These are phyloP conservation scores for Coemansia sp. DNA, from an alignment of 371 early-diverging fungal species.

Conservation along the genomic window DNA sequence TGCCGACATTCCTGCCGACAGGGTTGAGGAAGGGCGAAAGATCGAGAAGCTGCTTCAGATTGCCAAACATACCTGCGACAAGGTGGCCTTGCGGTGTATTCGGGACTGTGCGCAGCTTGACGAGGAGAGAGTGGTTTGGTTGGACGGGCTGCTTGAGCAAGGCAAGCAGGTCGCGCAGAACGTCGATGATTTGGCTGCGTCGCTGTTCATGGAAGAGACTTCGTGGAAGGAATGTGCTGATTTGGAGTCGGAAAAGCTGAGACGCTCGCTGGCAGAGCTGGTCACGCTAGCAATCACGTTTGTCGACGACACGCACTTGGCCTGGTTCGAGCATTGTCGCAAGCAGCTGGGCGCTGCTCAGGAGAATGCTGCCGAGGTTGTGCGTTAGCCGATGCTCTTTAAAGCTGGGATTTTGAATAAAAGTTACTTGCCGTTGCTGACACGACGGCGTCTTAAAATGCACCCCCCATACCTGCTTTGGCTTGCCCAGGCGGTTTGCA, in stretches of 20 bases:
- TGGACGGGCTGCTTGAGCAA: slow-evolving; percentile 42
- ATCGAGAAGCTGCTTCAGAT: slow-evolving; percentile 24
- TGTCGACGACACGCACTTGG: slow-evolving; percentile 44
- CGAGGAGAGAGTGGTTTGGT: slow-evolving; percentile 40
- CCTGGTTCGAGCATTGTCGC: slow-evolving; percentile 43
- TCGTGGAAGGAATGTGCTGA: slow-evolving; percentile 17
- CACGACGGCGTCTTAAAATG: too few species aligned
- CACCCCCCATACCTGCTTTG: too few species aligned
- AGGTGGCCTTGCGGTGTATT: slow-evolving; percentile 42
- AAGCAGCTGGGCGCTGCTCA: slow-evolving; percentile 25
- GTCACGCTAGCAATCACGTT: slow-evolving; percentile 43
- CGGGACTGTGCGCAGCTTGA: slow-evolving; percentile 41
- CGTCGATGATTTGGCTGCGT: slow-evolving; percentile 37
- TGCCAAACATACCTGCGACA: slow-evolving; percentile 40
- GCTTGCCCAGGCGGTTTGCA: too few species aligned
- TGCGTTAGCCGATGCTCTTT: slow-evolving; percentile 15
- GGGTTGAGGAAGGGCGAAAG: slow-evolving; percentile 27
- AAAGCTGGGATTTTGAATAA: not conserved
- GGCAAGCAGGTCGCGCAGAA: slow-evolving; percentile 27
- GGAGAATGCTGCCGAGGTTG: slow-evolving; percentile 13
- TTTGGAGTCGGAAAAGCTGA: slow-evolving; percentile 20
- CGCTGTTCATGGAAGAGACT: slow-evolving; percentile 32
- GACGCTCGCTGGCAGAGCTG: slow-evolving; percentile 8
- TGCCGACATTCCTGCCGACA: slow-evolving; percentile 29
- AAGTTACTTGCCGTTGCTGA: not conserved